Evolutionary conservation across 192 early-diverging fungal genomes (phyloP).

Genomic region (Lobosporangium transversale): DNA sequence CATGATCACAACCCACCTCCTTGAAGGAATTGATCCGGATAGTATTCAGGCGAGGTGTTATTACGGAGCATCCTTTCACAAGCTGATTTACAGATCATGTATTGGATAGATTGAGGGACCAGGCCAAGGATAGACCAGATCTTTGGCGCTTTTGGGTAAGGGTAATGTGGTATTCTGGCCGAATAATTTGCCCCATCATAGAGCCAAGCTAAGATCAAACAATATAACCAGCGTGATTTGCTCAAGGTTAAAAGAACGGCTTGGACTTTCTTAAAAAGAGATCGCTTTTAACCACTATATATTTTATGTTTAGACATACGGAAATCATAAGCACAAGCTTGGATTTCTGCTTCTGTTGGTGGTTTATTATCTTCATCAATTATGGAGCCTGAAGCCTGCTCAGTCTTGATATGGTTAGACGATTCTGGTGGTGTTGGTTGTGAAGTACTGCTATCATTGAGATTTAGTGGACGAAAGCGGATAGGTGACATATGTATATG

Average conservation of each 20-base stretch:
- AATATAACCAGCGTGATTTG: too few relatives aligned
- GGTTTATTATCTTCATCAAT: neutral
- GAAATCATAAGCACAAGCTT: conserved; percentile 33
- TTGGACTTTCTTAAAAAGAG: too few relatives aligned
- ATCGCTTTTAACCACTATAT: too few relatives aligned
- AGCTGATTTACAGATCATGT: conserved; percentile 52
- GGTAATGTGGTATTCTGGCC: conserved; percentile 57
- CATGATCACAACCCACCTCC: conserved; percentile 41
- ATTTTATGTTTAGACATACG: conserved; percentile 5
- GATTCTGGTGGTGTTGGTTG: neutral
- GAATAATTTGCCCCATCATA: conserved; percentile 31
- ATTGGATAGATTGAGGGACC: conserved; percentile 52
- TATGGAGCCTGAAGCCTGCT: neutral
- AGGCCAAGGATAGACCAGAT: conserved; percentile 52
- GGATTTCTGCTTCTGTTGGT: conserved; percentile 30
- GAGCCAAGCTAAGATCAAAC: conserved; percentile 24
- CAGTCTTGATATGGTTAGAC: neutral
- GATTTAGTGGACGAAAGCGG: neutral
- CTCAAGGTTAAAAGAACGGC: too few relatives aligned
- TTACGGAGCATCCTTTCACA: conserved; percentile 55
- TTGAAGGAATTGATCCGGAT: conserved; percentile 61
- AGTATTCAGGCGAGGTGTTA: conserved; percentile 57
- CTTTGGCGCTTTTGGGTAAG: conserved; percentile 53
- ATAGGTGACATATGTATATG: conserved; percentile 6
- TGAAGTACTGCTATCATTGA: neutral